Base-by-base conservation (phyloP, 371 early-diverging fungal genomes). In the Parasitella parasitica region DNA sequence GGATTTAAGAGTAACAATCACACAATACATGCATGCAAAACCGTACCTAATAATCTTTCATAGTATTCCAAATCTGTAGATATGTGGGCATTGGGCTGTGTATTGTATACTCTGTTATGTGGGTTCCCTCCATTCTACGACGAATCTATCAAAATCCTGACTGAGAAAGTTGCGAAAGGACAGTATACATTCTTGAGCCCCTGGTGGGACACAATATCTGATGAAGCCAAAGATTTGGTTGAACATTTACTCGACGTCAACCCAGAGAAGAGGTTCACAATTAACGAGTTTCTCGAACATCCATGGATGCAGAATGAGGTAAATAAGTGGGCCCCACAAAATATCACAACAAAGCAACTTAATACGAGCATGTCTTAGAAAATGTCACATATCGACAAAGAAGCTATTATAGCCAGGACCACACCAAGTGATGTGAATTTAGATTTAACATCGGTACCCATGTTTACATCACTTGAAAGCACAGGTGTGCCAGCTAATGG, bases 41-140 rank as follows among this genome's bases (percentile, higher is more conserved):
- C 22, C 6, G 7, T 22, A 1, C 18, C 43, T 43, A 43, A 43
- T 9, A 0, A 11, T 11, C 22, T 43, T 43, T 86, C 91, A 62
- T 80, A 88, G 9, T 92, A 94, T 69, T 87, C 89, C 43, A 91
- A 90, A 71, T 86, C 90, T 11, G 95, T 95, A 18, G 97, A 96
- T 71, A 91, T 94, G 89, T 96, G 96, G 95, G 92, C 95, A 3
- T 76, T 95, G 49, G 97, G 97, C 32, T 95, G 95, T 71, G 93
- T 96, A 39, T 80, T 95, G 37, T 97, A 95, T 69, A 93, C 94
- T 0, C 67, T 95, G 50, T 77, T 95, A 15, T 92, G 93, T 60
- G 97, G 95, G 0, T 94, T 91, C 73, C 95, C 94, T 48, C 95
- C 97, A 15, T 95, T 95, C 64, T 92, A 92, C 61, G 92, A 91